A percentile compares a stretch with the other conserved stretches of the same genome.
phyloP scores from a whole-genome alignment of 352 stramenopile species.

The Phytophthora pisi region DNA sequence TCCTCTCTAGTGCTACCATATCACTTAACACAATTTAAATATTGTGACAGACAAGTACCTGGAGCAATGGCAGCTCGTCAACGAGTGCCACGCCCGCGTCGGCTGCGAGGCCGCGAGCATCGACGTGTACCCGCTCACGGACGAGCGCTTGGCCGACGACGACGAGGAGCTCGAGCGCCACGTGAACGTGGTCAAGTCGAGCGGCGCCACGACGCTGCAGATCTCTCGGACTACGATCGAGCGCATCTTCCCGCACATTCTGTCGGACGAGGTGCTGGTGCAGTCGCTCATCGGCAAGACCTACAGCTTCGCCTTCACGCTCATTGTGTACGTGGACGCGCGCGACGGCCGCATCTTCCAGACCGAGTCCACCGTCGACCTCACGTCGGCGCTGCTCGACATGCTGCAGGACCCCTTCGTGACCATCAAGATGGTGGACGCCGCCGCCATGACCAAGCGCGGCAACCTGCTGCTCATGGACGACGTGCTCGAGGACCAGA shows the following conservation, averaged over 20 bases:
- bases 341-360: slow-evolving; percentile 41
- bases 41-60: too few species aligned
- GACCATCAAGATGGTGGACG: slow-evolving; percentile 48
- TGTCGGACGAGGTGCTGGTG: slow-evolving; percentile 46
- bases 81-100: slow-evolving; percentile 35
- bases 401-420: slow-evolving; percentile 44
- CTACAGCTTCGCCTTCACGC: slow-evolving; percentile 49
- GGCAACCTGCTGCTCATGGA: slow-evolving; percentile 39
- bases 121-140: neutral
- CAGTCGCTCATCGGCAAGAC: slow-evolving; percentile 52
- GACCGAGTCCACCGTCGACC: slow-evolving; percentile 48
- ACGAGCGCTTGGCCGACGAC: neutral
- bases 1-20: too few species aligned
- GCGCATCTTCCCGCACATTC: slow-evolving; percentile 49
- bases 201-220: slow-evolving; percentile 35
- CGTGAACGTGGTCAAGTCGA: slow-evolving; percentile 26
- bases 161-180: neutral
- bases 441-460: slow-evolving; percentile 42
- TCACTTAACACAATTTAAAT: too few species aligned
- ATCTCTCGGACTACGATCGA: slow-evolving; percentile 49
- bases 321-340: slow-evolving; percentile 43
- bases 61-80: slow-evolving; percentile 48
- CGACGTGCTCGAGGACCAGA: slow-evolving; percentile 45
- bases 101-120: slow-evolving; percentile 5
- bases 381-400: slow-evolving; percentile 44